phyloP scores from a whole-genome alignment of 768 basidiomycete species.

The Lactifluus rugatus region DNA sequence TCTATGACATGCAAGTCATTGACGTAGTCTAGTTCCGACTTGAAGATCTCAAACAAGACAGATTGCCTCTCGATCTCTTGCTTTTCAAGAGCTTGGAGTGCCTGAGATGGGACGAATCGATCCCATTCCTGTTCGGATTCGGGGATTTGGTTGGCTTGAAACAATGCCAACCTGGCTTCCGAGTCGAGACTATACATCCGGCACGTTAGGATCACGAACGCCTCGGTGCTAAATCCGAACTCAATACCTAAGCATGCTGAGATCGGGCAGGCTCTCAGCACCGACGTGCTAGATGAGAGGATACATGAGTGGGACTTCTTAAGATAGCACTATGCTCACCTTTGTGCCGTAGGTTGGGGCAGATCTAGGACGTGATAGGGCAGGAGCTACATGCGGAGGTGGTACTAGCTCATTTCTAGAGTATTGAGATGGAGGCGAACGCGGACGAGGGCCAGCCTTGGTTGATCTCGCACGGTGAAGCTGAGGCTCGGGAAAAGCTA shows the following conservation, averaged over 20 bases:
- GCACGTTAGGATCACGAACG: not conserved
- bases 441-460: constrained; percentile 21
- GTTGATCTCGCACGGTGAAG: constrained; percentile 38
- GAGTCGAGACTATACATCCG: constrained; percentile 40
- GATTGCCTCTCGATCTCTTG: constrained; percentile 79
- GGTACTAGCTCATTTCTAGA: not conserved
- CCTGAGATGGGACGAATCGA: constrained; percentile 61
- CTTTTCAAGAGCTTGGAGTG: constrained; percentile 60
- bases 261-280: constrained; percentile 22
- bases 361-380: not conserved
- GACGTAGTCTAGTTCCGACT: constrained; percentile 84
- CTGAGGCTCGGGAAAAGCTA: constrained; percentile 46
- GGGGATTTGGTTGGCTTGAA: constrained; percentile 55
- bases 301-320: not conserved
- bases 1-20: constrained; percentile 62
- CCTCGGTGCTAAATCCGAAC: not conserved
- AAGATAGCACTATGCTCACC: constrained; percentile 3
- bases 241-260: constrained; percentile 20
- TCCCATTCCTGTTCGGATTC: constrained; percentile 81
- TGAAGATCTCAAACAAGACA: constrained; percentile 81
- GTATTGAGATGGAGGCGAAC: constrained; percentile 1
- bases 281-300: not conserved
- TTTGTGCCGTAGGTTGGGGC: not conserved
- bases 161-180: constrained; percentile 53
- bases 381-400: not conserved